Percentiles rank a stretch among this genome's conserved stretches.
Conservation (phyloP, 768 basidiomycete species). For the Boletus reticulatus region DNA sequence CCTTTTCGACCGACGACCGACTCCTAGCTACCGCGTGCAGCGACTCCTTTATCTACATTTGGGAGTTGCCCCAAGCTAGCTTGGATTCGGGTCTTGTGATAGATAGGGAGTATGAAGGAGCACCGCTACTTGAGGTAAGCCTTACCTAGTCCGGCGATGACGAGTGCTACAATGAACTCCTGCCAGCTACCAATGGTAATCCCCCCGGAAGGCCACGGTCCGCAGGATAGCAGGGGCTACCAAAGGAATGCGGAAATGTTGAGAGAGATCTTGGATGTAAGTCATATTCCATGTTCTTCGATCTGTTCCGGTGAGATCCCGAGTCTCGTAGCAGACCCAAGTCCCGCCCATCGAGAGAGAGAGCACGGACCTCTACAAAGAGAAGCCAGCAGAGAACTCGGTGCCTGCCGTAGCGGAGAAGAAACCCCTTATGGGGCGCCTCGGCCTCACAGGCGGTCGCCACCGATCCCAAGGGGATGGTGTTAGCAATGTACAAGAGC, state of each 20-base stretch:
- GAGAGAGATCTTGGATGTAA: slow-evolving; percentile 18
- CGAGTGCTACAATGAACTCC: slow-evolving; percentile 1
- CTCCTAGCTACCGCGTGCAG: slow-evolving; percentile 32
- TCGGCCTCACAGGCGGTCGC: slow-evolving; percentile 3
- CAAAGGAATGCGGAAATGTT: slow-evolving; percentile 8
- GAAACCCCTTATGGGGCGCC: slow-evolving; percentile 4
- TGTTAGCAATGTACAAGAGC: slow-evolving; percentile 7
- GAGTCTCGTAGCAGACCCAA: slow-evolving; percentile 12
- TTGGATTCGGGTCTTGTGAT: slow-evolving; percentile 30
- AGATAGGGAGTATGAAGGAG: slow-evolving; percentile 20
- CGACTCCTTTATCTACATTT: slow-evolving; percentile 28
- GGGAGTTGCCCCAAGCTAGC: slow-evolving; percentile 30
- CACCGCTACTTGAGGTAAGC: slow-evolving; percentile 26
- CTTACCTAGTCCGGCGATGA: background rate
- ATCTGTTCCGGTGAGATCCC: background rate
- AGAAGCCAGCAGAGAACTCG: background rate
- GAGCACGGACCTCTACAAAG: slow-evolving; percentile 7
- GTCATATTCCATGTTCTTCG: background rate
- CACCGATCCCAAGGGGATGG: background rate
- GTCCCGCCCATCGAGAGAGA: background rate
- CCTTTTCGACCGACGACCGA: slow-evolving; percentile 31
- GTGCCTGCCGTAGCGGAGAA: slow-evolving; percentile 5
- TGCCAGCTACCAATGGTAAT: slow-evolving; percentile 12
- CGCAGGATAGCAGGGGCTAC: background rate
- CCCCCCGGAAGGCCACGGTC: background rate